Evolutionary conservation across 2,329 filamentous ascomycete species (phyloP), one percentile per base, ranked within the genome.

Genomic region (Phaeophleospora eucalypticola): DNA sequence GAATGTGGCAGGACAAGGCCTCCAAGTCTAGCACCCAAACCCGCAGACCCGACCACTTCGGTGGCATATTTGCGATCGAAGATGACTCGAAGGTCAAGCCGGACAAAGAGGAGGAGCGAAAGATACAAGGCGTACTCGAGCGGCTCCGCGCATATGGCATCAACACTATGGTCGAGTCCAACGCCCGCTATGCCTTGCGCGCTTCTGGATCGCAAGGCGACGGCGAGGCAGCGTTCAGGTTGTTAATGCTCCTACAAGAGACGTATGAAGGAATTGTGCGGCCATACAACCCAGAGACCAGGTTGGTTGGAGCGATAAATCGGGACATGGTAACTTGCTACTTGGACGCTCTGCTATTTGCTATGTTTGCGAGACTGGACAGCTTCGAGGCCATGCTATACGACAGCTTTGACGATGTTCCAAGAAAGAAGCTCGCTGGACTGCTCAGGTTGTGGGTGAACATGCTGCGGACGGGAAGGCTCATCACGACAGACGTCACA

Each of bases 361-460:
- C 91, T 65, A 96, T 98, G 89, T 97, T 97, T 65, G 86, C 87
- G 15, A 84, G 87, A 50, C 76, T 96, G 32, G 85, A 89, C 56
- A 90, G 86, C 54, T 98, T 95, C 65, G 91, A 97, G 67, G 88
- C 86, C 40, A 95, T 97, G 76, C 75, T 96, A 27, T 90, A 87
- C 65, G 85, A 84, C 47, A 82, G 84, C 6, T 87, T 88, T 52
- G 78, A 82, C 19, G 86, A 93, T 51, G 82, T 88, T 53, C 74
- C 78, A 18, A 80, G 84, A 53, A 82, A 80, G 58, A 87, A 83
- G 57, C 73, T 98, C 43, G 84, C 84, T n/a, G 82, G 83, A 8
- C 68, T 95, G 17, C 67, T 97, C 41, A 80, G 91, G 43, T 72
- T 97, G 39, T 98, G 91, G 88, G 90, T 97, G 37, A 97, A 97